phyloP scores from a whole-genome alignment of 805 yeast genomes.

The Kodamaea jinghongensis region DNA sequence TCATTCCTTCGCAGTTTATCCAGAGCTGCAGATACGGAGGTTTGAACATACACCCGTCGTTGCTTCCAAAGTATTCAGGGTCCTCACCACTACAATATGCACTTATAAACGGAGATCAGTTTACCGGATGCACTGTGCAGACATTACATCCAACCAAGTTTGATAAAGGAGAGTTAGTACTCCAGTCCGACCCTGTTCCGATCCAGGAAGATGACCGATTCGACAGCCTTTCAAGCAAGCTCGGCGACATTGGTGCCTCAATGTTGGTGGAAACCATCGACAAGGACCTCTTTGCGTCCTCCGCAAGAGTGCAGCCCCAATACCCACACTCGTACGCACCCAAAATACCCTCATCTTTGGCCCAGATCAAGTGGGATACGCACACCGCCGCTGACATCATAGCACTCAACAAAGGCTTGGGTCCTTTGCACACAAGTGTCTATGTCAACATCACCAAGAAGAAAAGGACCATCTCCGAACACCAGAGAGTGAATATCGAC shows the following conservation, averaged over 20 bases:
- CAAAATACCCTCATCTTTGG: slow-evolving; percentile 45
- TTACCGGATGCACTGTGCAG: slow-evolving; percentile 86
- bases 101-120: slow-evolving; percentile 55
- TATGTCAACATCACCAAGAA: slow-evolving; percentile 34
- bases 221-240: slow-evolving; percentile 41
- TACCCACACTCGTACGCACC: slow-evolving; percentile 53
- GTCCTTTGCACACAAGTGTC: slow-evolving; percentile 50
- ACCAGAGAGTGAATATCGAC: slow-evolving; percentile 48
- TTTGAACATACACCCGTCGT: slow-evolving; percentile 88
- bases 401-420: slow-evolving; percentile 51
- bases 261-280: slow-evolving; percentile 48
- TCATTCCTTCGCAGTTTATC: slow-evolving; percentile 68
- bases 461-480: slow-evolving; percentile 24
- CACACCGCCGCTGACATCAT: slow-evolving; percentile 36
- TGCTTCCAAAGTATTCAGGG: slow-evolving; percentile 80
- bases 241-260: slow-evolving; percentile 63
- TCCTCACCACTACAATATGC: slow-evolving; percentile 88
- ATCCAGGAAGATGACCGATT: slow-evolving; percentile 46
- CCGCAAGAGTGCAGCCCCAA: background rate
- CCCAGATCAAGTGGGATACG: slow-evolving; percentile 47
- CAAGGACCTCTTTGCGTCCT: slow-evolving; percentile 22
- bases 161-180: slow-evolving; percentile 71
- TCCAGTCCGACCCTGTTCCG: slow-evolving; percentile 48
- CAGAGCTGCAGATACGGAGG: slow-evolving; percentile 56
- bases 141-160: slow-evolving; percentile 85